Evolutionary conservation across 306 rosid genomes (phyloP), one percentile per base, ranked within the genome.

Genomic region (Luffa aegyptiaca): DNA sequence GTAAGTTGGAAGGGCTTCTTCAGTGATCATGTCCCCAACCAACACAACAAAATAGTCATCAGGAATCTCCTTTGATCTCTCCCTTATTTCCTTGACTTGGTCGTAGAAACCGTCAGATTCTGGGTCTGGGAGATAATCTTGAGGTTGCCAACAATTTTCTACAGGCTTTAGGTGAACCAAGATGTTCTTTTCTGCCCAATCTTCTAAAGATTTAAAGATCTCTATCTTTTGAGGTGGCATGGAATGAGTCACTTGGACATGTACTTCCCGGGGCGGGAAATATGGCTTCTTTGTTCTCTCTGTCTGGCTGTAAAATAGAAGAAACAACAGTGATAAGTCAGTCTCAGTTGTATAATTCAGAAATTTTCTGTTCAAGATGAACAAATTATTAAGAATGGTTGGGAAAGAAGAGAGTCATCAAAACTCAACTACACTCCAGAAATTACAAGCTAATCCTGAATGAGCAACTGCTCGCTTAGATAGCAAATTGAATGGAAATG

Each of bases 1-100:
- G 84, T 88, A 86, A 18, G 89, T 88, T 52, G 91, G 91, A 81
- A 88, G 88, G 31, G 91, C 91, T 82, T 88, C 91, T 84, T 86
- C 89, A 12, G 89, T 88, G 79, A 88, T 79, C 91, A 88, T 86
- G 81, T 88, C 91, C 16, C 88, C 91, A 39, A 88, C 86, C 79
- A 88, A 79, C 58, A 82, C 86, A 18, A 88, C 88, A 75, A 88
- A 88, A 80, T 88, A 88, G 66, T 86, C 91, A 76, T 86, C 86
- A 33, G 91, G 91, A 42, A 88, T 65, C 64, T 86, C 91, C 82
- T 83, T 88, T 11, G 89, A 81, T 80, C 87, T 86, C 78, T 82
- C 89, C 81, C 89, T 86, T 76, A 88, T 79, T 83, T 88, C 91
- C 86, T 79, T 81, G 75, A 88, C 88, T 79, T 86, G 91, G 74